Base-by-base conservation (phyloP, 2,329 filamentous ascomycete species). In the Colletotrichum sp. region DNA sequence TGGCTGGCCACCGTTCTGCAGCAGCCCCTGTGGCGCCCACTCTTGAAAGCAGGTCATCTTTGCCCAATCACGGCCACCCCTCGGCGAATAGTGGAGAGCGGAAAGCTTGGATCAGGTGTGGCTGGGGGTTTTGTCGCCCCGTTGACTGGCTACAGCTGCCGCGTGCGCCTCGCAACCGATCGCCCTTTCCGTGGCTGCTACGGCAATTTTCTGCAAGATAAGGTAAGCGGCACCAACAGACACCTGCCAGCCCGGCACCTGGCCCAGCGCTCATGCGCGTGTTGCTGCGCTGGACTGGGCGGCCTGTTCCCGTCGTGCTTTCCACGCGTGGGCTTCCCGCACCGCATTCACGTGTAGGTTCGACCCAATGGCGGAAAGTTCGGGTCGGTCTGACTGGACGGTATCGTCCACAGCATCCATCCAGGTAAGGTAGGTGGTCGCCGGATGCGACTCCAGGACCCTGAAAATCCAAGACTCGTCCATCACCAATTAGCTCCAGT, bases 1-100 rank as follows among this genome's bases (percentile, higher is more conserved):
- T 76, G 73, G 70, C 73, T 69, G 70, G 73, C 70, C 39, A 16
- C 49, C 13, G 44, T 60, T 67, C 44, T 52, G 44, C 44, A 52
- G 30, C 64, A n/a, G 26, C 28, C 73, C 39, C 57, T 76, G 73
- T 65, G 72, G 72, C 72, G 68, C 34, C 32, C 39, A 10, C 18
- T 55, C 26, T 15, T 44, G n/a, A 44, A 64, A 13, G 70, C 65
- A 69, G 21, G 34, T 69, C 16, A 60, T 63, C 16, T 49, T 52
- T 16, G 15, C 2, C 74, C 70, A 76, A 76, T 76, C 71, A 69
- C 7, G 64, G 49, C 7, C 15, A 12, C 21, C 57, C 49, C 24
- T 69, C n/a, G n/a, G 44, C 34, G 26, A 34, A 55, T 12, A 15
- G 44, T 55, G 24, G 60, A 34, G 12, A 36, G n/a, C 18, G 16